Conservation (phyloP, 2,329 filamentous ascomycete genomes). For the Paraphoma sp. region DNA sequence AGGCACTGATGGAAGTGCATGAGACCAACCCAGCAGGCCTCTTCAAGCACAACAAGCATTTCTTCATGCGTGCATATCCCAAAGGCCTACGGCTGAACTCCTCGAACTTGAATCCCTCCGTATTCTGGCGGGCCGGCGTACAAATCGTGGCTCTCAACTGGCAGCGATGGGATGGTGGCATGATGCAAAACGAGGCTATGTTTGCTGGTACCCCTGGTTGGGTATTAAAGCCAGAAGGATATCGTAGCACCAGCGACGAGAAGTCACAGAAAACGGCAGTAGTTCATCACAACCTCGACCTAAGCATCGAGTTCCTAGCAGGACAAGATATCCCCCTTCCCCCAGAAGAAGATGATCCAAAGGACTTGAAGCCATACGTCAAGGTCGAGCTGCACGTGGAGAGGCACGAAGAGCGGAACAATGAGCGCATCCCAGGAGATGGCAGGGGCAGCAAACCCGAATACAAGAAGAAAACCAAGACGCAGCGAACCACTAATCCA, state of each 20-base stretch:
- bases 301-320: slow-evolving; percentile 76
- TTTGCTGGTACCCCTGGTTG: slow-evolving; percentile 82
- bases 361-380: slow-evolving; percentile 74
- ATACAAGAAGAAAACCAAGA: slow-evolving; percentile 55
- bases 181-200: slow-evolving; percentile 97
- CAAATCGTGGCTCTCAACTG: slow-evolving; percentile 94
- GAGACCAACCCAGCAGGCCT: slow-evolving; percentile 63
- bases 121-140: slow-evolving; percentile 87
- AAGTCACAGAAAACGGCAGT: slow-evolving; percentile 55
- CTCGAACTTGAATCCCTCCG: slow-evolving; percentile 83
- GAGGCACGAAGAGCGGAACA: slow-evolving; percentile 59
- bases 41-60: slow-evolving; percentile 82
- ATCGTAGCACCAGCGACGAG: slow-evolving; percentile 57
- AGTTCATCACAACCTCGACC: slow-evolving; percentile 63
- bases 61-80: slow-evolving; percentile 87
- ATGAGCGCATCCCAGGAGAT: slow-evolving; percentile 52
- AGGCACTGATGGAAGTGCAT: slow-evolving; percentile 70
- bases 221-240: slow-evolving; percentile 82
- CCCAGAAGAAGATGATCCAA: slow-evolving; percentile 58
- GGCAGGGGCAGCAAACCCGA: slow-evolving; percentile 62
- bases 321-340: slow-evolving; percentile 78
- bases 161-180: slow-evolving; percentile 88
- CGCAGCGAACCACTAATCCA: slow-evolving; percentile 51
- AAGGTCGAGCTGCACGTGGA: slow-evolving; percentile 85
- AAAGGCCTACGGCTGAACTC: slow-evolving; percentile 81